A percentile compares a stretch with the other conserved stretches of the same genome.
phyloP scores from a whole-genome alignment of 2,329 filamentous ascomycete genomes.

The Xenoacremonium recifei region DNA sequence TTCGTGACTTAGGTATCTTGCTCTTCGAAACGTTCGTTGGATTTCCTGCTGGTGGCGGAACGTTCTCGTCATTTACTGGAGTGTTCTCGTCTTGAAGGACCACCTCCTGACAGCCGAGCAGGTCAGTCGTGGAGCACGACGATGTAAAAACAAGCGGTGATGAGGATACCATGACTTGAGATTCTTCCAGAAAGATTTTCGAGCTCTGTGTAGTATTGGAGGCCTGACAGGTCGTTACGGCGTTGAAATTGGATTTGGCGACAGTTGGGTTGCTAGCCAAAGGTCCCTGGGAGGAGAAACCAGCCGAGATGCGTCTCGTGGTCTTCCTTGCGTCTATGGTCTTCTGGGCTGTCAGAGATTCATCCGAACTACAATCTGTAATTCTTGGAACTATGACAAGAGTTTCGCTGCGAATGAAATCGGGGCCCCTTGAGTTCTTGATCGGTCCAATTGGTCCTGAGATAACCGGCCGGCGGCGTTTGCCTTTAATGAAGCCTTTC shows the following conservation, averaged over 20 bases:
- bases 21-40: slow-evolving; percentile 11
- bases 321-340: slow-evolving; percentile 11
- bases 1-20: slow-evolving; percentile 43
- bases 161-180: slow-evolving; percentile 14
- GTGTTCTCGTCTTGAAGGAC: slow-evolving; percentile 28
- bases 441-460: slow-evolving; percentile 38
- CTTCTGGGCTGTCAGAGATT: slow-evolving; percentile 11
- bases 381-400: slow-evolving; percentile 35
- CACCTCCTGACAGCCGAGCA: slow-evolving; percentile 8
- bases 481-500: slow-evolving; percentile 13
- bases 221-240: slow-evolving; percentile 17
- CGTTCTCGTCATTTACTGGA: slow-evolving; percentile 9
- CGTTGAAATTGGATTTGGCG: slow-evolving; percentile 26
- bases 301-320: slow-evolving; percentile 29
- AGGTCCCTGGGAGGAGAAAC: slow-evolving; percentile 24
- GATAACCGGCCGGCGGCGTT: slow-evolving; percentile 28
- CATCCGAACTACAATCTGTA: slow-evolving; percentile 30
- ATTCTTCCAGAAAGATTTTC: neutral
- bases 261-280: slow-evolving; percentile 29
- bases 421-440: slow-evolving; percentile 34
- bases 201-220: slow-evolving; percentile 7
- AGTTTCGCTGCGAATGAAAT: slow-evolving; percentile 33
- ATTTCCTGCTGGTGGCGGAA: neutral
- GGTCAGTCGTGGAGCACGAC: slow-evolving; percentile 12
- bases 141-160: slow-evolving; percentile 10